Conservation (phyloP, 108 stramenopile species). For the Skeletonema grethae region DNA sequence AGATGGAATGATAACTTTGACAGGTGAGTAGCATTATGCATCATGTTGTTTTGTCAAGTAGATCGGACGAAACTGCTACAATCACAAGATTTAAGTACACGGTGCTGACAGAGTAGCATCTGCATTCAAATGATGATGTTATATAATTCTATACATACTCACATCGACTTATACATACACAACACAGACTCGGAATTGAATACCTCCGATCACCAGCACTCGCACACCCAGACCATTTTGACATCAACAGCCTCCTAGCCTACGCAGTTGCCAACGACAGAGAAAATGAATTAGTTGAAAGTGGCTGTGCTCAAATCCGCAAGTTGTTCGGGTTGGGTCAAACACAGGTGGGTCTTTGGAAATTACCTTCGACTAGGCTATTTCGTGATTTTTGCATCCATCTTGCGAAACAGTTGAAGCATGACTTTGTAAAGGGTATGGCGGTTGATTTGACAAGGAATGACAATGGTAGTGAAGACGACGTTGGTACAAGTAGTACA, state of each 20-base stretch:
- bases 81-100: too few relatives aligned
- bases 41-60: too few relatives aligned
- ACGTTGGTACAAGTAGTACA: too few relatives aligned
- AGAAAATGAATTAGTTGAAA: constrained; percentile 59
- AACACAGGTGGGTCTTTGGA: constrained; percentile 70
- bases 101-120: too few relatives aligned
- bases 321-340: constrained; percentile 48
- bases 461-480: neutral
- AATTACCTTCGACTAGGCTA: constrained; percentile 59
- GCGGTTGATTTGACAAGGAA: constrained; percentile 33
- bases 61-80: too few relatives aligned
- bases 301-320: constrained; percentile 47
- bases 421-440: constrained; percentile 43
- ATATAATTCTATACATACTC: neutral
- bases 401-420: constrained; percentile 31
- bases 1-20: constrained; percentile 59
- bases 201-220: constrained; percentile 67
- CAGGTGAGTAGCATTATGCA: constrained; percentile 13
- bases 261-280: constrained; percentile 58
- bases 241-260: constrained; percentile 51
- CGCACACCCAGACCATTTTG: constrained; percentile 74
- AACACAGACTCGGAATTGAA: constrained; percentile 48
- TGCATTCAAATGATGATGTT: too few relatives aligned
- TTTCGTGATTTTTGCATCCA: constrained; percentile 72
- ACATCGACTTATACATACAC: neutral